These are phyloP conservation scores for Cyberlindnera nakhonratchasimensis DNA, from an alignment of 805 yeast genomes.

Conservation along the genomic window DNA sequence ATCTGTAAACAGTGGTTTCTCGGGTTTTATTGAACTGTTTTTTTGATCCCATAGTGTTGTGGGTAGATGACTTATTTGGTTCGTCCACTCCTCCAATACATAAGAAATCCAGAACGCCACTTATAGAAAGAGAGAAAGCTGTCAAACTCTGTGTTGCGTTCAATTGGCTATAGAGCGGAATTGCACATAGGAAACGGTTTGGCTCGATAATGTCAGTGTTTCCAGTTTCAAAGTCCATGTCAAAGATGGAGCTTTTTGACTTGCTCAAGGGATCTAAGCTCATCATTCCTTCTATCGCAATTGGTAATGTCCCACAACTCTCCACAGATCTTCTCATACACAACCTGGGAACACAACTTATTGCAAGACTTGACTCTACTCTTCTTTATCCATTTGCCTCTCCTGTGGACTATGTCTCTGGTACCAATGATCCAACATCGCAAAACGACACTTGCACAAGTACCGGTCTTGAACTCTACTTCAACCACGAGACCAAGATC, in stretches of 20 bases:
- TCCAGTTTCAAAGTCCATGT: neutral
- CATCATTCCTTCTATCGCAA: constrained; percentile 77
- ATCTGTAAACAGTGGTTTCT: no score
- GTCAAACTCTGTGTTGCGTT: no score
- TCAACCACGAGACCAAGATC: constrained; percentile 36
- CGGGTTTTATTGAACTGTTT: no score
- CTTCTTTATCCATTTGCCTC: constrained; percentile 80
- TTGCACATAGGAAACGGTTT: no score
- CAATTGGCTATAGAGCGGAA: neutral
- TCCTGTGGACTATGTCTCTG: constrained; percentile 55
- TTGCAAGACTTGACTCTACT: constrained; percentile 55
- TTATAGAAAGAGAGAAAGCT: no score
- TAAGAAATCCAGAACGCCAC: no score
- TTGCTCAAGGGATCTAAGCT: constrained; percentile 36
- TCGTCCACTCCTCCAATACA: no score
- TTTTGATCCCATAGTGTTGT: no score
- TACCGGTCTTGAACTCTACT: constrained; percentile 65
- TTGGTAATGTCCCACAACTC: constrained; percentile 89
- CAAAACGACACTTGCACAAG: constrained; percentile 31
- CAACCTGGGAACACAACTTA: constrained; percentile 48
- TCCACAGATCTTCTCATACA: constrained; percentile 70
- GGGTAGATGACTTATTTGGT: no score
- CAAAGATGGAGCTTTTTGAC: neutral
- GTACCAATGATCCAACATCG: constrained; percentile 17
- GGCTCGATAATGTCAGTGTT: constrained; percentile 2